Evolutionary conservation across 1,284 basidiomycete species (phyloP).

Genomic region (Polyporus tsugae): DNA sequence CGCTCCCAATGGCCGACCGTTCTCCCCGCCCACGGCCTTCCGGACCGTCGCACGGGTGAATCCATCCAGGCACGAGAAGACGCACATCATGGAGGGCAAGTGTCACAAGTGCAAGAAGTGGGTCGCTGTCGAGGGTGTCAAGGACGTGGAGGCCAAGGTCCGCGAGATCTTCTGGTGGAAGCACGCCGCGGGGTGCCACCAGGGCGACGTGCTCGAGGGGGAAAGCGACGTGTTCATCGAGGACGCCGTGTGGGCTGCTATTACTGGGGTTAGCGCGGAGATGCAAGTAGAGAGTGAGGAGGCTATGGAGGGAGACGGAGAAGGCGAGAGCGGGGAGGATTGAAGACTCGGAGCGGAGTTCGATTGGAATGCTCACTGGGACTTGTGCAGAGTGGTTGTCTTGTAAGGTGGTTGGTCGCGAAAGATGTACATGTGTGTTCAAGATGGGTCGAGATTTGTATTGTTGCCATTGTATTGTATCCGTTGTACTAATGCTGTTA

Average conservation of each 20-base stretch:
- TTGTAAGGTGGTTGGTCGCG: background rate
- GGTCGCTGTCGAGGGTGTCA: constrained; percentile 75
- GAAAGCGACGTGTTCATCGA: constrained; percentile 61
- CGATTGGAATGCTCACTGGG: background rate
- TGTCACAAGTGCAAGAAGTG: constrained; percentile 81
- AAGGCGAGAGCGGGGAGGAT: background rate
- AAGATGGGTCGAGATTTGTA: background rate
- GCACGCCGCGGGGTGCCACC: constrained; percentile 77
- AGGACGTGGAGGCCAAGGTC: constrained; percentile 76
- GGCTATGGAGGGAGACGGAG: background rate
- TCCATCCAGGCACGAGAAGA: constrained; percentile 65
- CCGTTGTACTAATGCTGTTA: constrained; percentile 21
- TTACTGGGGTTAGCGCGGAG: constrained; percentile 14
- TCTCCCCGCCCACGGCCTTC: constrained; percentile 77
- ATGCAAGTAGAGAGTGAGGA: constrained; percentile 13
- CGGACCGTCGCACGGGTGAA: constrained; percentile 55
- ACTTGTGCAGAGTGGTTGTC: too few species aligned
- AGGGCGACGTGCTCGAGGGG: constrained; percentile 59
- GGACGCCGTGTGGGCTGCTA: constrained; percentile 43
- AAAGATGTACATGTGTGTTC: background rate
- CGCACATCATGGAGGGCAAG: constrained; percentile 67
- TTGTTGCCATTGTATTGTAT: background rate
- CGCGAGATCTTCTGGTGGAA: constrained; percentile 86
- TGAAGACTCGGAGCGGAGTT: background rate
- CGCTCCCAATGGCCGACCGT: constrained; percentile 66